Evolutionary conservation across 1,139 yeast species (phyloP), one percentile per base, ranked within the genome.

Genomic region (Insectozyma bohioensis): DNA sequence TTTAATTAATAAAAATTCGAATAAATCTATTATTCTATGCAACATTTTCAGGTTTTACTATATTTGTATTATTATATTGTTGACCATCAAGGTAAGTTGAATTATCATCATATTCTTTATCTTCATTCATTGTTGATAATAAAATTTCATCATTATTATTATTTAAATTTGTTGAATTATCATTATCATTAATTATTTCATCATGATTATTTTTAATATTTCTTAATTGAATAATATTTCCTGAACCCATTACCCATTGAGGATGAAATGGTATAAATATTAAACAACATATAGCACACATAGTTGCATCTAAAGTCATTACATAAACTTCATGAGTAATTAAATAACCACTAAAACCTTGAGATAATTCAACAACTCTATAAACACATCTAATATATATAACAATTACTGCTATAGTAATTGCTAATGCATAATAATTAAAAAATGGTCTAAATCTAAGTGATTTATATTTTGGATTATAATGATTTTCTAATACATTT

Each of bases 291-390:
- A 62, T 45, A 6, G 65, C 55, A 48, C 85, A 68, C 84, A 85
- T 77, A 14, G 81, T 52, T 0, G 86, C 85, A 50, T 88, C 97
- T 32, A 88, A 67, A 10, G 77, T 72, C 67, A 87, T 69, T 45
- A 88, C 74, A 54, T 70, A 86, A 21, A 71, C 68, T 57, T 88
- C 97, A 46, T 80, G 80, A 1, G 65, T 58, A 36, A 85, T 80
- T 43, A 87, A 64, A 41, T 66, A 72, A 0, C 95, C 95, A 6
- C 47, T 31, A 78, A 87, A 86, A 7, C 96, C 95, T 48, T 80
- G 78, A 3, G 80, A 63, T 36, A 87, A 67, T 56, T 87, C 96
- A 16, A 78, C 75, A 35, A 85, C 78, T 59, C 96, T 74, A 58
- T 85, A 87, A 20, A 83, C 63, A 54, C 92, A 84, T 56, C 96